Percentiles rank a stretch among this genome's conserved stretches.
Conservation (phyloP, 345 rosid species). For the Cardiospermum halicacabum region DNA sequence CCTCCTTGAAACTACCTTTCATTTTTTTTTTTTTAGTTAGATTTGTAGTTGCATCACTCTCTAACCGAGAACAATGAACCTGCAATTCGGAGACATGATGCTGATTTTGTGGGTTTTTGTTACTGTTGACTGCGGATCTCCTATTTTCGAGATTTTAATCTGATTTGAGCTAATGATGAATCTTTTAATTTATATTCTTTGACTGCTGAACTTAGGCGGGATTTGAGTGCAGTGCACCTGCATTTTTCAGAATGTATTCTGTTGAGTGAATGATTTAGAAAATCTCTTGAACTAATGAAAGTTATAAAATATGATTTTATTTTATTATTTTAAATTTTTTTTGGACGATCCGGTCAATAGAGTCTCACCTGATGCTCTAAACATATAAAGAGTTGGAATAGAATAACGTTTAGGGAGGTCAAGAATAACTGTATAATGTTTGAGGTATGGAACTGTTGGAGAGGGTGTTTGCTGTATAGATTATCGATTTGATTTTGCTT, state of each 20-base stretch:
- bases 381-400: constrained; percentile 13
- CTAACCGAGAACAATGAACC: background rate
- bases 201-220: background rate
- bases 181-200: background rate
- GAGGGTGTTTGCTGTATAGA: background rate
- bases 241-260: background rate
- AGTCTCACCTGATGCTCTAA: background rate
- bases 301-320: background rate
- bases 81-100: constrained; percentile 5
- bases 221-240: background rate
- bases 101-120: constrained; percentile 8
- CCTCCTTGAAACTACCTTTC: background rate
- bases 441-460: background rate
- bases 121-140: constrained; percentile 10
- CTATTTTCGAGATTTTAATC: constrained; percentile 9
- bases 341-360: background rate
- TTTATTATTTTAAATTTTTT: background rate
- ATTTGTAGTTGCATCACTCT: constrained; percentile 3
- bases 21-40: background rate
- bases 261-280: background rate
- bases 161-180: background rate
- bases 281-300: constrained; percentile 3
- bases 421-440: background rate
- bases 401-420: constrained; percentile 1
- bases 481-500: background rate